A percentile compares a stretch with the other conserved stretches of the same genome.
These are phyloP conservation scores for Termitomyces titanicus DNA, from an alignment of 768 basidiomycete species.

Conservation along the genomic window DNA sequence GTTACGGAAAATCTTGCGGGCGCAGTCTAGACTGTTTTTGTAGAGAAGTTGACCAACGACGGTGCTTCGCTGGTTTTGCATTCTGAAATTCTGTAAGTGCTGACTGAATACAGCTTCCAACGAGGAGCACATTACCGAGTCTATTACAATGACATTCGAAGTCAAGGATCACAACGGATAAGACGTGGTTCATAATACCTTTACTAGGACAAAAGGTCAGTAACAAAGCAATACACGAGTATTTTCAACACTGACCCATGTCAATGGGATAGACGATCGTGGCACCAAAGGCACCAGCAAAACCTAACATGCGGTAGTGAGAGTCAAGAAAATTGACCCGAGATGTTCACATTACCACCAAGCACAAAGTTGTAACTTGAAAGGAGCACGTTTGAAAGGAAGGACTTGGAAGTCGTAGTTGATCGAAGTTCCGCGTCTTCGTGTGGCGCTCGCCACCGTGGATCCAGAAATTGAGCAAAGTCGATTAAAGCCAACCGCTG, in stretches of 20 bases:
- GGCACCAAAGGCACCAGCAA: slow-evolving; percentile 93
- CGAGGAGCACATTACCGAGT: slow-evolving; percentile 45
- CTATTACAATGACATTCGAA: slow-evolving; percentile 25
- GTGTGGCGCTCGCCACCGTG: slow-evolving; percentile 77
- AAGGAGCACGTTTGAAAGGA: slow-evolving; percentile 52
- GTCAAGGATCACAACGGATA: neutral
- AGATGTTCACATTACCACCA: slow-evolving; percentile 53
- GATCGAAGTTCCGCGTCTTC: slow-evolving; percentile 40
- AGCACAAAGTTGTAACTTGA: slow-evolving; percentile 85
- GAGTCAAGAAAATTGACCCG: slow-evolving; percentile 12
- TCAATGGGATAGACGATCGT: slow-evolving; percentile 99
- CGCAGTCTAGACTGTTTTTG: slow-evolving; percentile 94
- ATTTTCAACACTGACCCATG: slow-evolving; percentile 65
- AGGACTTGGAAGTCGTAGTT: slow-evolving; percentile 16
- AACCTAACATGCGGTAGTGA: slow-evolving; percentile 39
- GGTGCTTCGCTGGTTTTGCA: slow-evolving; percentile 97
- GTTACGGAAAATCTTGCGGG: slow-evolving; percentile 88
- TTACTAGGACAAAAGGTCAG: slow-evolving; percentile 45
- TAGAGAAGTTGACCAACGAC: slow-evolving; percentile 97
- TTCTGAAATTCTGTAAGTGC: slow-evolving; percentile 39
- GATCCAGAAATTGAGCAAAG: slow-evolving; percentile 91
- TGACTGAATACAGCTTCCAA: neutral
- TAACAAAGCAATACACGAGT: neutral
- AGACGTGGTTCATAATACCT: slow-evolving; percentile 43
- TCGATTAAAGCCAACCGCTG: slow-evolving; percentile 82